Base-by-base conservation (phyloP, 768 basidiomycete species). In the Termitomyces sp. region DNA sequence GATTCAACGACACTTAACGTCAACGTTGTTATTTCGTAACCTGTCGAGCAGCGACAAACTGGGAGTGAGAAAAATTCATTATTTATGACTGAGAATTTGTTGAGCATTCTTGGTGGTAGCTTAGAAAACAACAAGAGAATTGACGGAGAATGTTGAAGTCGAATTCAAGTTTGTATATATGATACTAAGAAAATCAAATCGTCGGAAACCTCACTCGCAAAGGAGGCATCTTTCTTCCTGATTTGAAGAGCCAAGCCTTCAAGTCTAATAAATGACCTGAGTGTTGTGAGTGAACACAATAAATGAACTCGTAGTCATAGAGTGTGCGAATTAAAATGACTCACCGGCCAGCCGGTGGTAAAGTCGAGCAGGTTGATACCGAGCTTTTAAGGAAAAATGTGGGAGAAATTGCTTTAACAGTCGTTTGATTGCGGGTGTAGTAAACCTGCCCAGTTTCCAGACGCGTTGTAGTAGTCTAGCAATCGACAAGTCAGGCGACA, bases 381-480 rank as follows among this genome's bases (percentile, higher is more conserved):
- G 17, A 80, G 70, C 73, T 75, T 45, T 9, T n/a, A 19, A 19
- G 17, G 4, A n/a, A 17, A 29, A n/a, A 31, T 9, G 27, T 14
- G n/a, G 55, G 1, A 19, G 25, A 31, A 14, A 45, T 17, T 27
- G 27, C n/a, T 4, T 31, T 11, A 31, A 32, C 4, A 3, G 5
- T 17, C 5, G 10, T 19, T 47, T 34, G 12, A 16, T 34, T 14
- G 7, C 11, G n/a, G 12, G 19, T 21, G n/a, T 16, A 21, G 19
- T 8, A 25, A 25, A 31, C 76, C 65, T 61, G 77, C 78, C 63
- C 71, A 73, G 62, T 66, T 76, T 53, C 77, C 76, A 9, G 73
- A 65, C 6, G 78, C 65, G 10, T 78, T 82, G 63, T 82, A 82
- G 51, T 81, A 82, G 59, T 82, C 80, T 81, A 58, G 21, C 32